Evolutionary conservation across 2,329 filamentous ascomycete genomes (phyloP), one percentile per base, ranked within the genome.

Genomic region (Raffaelea ambrosiae): DNA sequence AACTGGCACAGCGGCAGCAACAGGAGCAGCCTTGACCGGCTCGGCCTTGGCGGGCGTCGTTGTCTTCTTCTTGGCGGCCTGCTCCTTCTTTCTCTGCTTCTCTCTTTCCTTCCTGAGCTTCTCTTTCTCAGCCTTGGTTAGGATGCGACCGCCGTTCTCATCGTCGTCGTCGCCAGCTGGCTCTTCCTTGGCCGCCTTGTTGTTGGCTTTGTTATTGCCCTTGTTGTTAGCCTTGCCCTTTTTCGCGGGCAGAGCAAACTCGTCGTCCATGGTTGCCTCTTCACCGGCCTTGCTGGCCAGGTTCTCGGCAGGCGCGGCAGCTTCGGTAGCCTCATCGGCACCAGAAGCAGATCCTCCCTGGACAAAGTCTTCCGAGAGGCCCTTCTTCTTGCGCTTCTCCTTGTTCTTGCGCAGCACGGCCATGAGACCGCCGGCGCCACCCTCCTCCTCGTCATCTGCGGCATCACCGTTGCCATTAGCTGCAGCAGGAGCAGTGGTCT

Each of bases 111-210:
- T 98, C 77, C 91, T 97, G 61, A 91, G 76, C 69, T 88, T 95
- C 66, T 98, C 93, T 73, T 98, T 98, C 72, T 98, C 90, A 50
- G 94, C 93, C 79, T 97, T 98, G 36, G 88, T 95, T 70, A 97
- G 82, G 43, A 97, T 76, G 48, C 82, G 79, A 40, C 84, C 84
- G 50, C 73, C 74, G 8, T 66, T 79, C 11, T 69, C 73, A 18
- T 73, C 74, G 19, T 73, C 74, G 3, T 72, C 74, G 5, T 72
- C 75, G 21, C 61, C 69, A 14, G 69, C 72, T 7, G 61, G 63
- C 9, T 64, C 59, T 39, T 69, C 70, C 4, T 70, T 69, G 36
- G 70, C 70, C 4, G 71, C 69, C 31, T 75, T 72, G 16, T 66
- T 64, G 43, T 70, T 65, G 53, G 71, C 63, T 18, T 66, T 62